These are phyloP conservation scores for Massariosphaeria phaeospora DNA, from an alignment of 495 filamentous ascomycete genomes.

Conservation along the genomic window DNA sequence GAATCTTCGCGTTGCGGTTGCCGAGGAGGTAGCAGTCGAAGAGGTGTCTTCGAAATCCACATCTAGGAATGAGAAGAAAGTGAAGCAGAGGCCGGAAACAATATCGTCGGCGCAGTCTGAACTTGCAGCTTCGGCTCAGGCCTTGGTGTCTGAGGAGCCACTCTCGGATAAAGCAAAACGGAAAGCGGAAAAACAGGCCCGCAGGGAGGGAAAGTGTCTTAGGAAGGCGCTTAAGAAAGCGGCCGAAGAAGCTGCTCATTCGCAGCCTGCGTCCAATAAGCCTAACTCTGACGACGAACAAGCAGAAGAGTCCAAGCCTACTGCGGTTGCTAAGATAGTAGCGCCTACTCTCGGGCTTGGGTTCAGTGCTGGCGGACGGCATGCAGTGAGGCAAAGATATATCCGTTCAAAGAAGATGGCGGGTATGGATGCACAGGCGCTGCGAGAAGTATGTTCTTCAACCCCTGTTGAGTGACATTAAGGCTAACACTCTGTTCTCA, in stretches of 20 bases:
- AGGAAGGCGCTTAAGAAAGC: slow-evolving; percentile 43
- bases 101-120: slow-evolving; percentile 6
- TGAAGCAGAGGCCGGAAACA: slow-evolving; percentile 29
- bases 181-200: slow-evolving; percentile 32
- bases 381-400: slow-evolving; percentile 62
- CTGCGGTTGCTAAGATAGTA: slow-evolving; percentile 16
- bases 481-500: too few species aligned
- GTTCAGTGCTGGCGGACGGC: slow-evolving; percentile 44
- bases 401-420: slow-evolving; percentile 77
- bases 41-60: slow-evolving; percentile 30
- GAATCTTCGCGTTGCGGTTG: slow-evolving; percentile 29
- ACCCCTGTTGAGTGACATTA: too few species aligned
- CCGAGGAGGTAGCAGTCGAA: slow-evolving; percentile 35
- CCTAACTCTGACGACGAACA: slow-evolving; percentile 22
- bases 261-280: background rate
- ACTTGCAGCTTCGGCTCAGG: background rate
- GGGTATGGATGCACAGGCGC: slow-evolving; percentile 61
- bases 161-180: slow-evolving; percentile 29
- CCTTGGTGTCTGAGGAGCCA: too few species aligned
- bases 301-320: slow-evolving; percentile 11
- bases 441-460: slow-evolving; percentile 63
- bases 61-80: slow-evolving; percentile 49
- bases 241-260: slow-evolving; percentile 19
- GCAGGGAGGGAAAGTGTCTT: slow-evolving; percentile 31
- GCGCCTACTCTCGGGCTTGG: slow-evolving; percentile 34